Evolutionary conservation across 371 early-diverging fungal genomes (phyloP), one percentile per base, ranked within the genome.

Genomic region (Spraguea lophii): DNA sequence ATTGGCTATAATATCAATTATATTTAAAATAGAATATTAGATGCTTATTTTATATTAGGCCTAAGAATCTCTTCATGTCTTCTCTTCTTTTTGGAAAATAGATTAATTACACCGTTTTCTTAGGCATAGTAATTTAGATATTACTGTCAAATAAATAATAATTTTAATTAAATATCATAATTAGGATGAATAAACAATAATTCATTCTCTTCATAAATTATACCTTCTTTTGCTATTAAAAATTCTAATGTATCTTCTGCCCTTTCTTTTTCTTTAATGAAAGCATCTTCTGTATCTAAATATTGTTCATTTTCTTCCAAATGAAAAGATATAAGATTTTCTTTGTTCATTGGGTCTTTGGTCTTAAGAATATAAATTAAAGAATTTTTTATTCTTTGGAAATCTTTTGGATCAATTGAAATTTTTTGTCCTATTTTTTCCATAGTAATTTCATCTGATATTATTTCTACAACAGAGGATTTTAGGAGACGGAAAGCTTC

Each of bases 401-500:
- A 57, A 24, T 66, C 69, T 10, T 61, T 65, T 37, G 27, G 57
- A 22, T 42, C 55, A 15, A 65, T 48, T 17, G 20, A 46, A 19
- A 39, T 50, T 15, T 63, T 66, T 49, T 74, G 71, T 35, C 59
- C 57, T n/a, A n/a, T n/a, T 23, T 68, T 68, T 4, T 63, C 57
- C 41, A 62, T 62, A 4, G 71, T 77, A 25, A 89, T 73, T 57
- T 83, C 82, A 25, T 85, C 90, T 59, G 79, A 78, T 62, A 87
- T 81, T 13, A 95, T 78, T 19, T 82, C 81, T 48, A 92, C 78
- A 47, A 94, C 86, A 0, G 88, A 86, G 23, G 82, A 80, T 27
- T 80, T 79, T 41, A 97, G 68, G 36, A 97, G 76, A 35, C 80
- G 74, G 50, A 76, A 80, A 2, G 95, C 95, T 71, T 93, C 93